Conservation (phyloP, 164 flowering plant genomes). For the Magnolia officinalis region DNA sequence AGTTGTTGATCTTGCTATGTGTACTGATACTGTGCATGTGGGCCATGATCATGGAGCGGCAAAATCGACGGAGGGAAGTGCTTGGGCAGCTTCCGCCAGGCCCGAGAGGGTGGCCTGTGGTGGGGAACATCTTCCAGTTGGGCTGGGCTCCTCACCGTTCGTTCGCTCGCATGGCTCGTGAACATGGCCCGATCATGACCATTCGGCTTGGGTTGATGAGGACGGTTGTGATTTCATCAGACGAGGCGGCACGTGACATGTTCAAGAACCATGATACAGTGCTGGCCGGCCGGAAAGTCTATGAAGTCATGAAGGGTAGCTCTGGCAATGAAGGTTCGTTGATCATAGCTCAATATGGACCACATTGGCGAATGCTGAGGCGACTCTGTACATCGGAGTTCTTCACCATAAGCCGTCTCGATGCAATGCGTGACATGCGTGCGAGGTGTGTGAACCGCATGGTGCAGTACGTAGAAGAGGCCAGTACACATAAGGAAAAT, state of each 20-base stretch:
- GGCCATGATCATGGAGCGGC: background rate
- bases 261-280: conserved; percentile 21
- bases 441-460: conserved; percentile 13
- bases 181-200: conserved; percentile 22
- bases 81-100: conserved; percentile 11
- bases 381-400: conserved; percentile 17
- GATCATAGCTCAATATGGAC: conserved; percentile 5
- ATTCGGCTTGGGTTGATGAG: conserved; percentile 15
- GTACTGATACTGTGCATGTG: background rate
- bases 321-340: conserved; percentile 6
- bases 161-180: background rate
- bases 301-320: conserved; percentile 5
- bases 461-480: conserved; percentile 14
- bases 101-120: conserved; percentile 13
- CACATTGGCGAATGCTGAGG: conserved; percentile 17
- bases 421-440: conserved; percentile 6
- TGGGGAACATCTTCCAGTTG: conserved; percentile 17
- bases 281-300: conserved; percentile 9
- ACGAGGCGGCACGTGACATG: conserved; percentile 17
- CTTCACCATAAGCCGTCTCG: conserved; percentile 13
- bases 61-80: too few species aligned
- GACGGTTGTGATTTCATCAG: conserved; percentile 18
- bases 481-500: background rate
- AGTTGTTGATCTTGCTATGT: background rate
- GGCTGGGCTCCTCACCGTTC: conserved; percentile 11